phyloP scores from a whole-genome alignment of 2,329 filamentous ascomycete species.

The Exophiala sp. region DNA sequence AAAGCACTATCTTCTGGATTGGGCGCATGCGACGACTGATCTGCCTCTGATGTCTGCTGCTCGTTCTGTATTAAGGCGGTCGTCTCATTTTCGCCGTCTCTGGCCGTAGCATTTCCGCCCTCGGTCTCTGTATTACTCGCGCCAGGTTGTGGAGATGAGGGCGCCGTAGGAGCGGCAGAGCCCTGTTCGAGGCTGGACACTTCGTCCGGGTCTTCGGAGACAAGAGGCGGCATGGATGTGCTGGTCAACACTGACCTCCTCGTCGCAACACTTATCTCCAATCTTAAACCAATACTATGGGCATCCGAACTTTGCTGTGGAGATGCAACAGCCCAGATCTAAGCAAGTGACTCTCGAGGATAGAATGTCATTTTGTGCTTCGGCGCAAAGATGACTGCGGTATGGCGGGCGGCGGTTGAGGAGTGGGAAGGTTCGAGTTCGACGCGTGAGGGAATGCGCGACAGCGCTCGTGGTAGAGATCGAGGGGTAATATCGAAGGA shows the following conservation, averaged over 20 bases:
- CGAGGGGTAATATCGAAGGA: background rate
- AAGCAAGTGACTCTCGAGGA: no score
- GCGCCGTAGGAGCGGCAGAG: background rate
- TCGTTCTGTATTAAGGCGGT: background rate
- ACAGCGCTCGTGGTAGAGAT: conserved; percentile 2
- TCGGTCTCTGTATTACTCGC: background rate
- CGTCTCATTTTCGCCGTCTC: background rate
- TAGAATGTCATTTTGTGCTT: background rate
- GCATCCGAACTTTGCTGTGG: no score
- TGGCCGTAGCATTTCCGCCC: background rate
- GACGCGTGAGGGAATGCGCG: conserved; percentile 18
- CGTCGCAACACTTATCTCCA: background rate
- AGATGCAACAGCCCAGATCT: no score
- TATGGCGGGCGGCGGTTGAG: background rate
- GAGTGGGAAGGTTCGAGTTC: conserved; percentile 7
- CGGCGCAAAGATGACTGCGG: background rate
- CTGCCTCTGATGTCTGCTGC: background rate
- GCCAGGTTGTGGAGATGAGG: background rate
- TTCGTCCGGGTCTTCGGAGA: conserved; percentile 13
- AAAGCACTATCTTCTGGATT: conserved; percentile 20
- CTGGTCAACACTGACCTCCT: background rate
- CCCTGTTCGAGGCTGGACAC: conserved; percentile 6
- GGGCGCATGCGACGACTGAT: conserved; percentile 3
- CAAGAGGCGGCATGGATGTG: conserved; percentile 16
- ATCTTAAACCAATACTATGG: background rate